A percentile compares a stretch with the other conserved stretches of the same genome.
phyloP scores from a whole-genome alignment of 345 rosid species.

The Brassica cretica region DNA sequence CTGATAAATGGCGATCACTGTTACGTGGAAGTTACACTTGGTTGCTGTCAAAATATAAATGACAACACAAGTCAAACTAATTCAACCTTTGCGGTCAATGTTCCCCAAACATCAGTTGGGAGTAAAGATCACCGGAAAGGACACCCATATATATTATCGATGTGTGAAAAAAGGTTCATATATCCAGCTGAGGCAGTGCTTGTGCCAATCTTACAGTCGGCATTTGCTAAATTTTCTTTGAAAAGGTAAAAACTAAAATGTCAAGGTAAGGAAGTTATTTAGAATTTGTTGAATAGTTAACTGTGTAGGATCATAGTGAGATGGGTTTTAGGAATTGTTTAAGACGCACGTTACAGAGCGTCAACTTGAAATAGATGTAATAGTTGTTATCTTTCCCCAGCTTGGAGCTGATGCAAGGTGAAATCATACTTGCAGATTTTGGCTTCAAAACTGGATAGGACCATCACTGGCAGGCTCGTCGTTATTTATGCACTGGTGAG shows the following conservation, averaged over 20 bases:
- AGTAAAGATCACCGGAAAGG: conserved; percentile 65
- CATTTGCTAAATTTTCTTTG: conserved; percentile 80
- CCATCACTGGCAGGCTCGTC: conserved; percentile 88
- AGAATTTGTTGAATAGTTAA: conserved; percentile 14
- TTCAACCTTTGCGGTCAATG: conserved; percentile 45
- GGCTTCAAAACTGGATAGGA: conserved; percentile 99
- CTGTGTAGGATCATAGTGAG: conserved; percentile 16
- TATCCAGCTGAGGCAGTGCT: conserved; percentile 91
- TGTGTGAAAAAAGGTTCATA: conserved; percentile 65
- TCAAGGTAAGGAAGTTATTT: conserved; percentile 26
- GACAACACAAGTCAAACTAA: conserved; percentile 48
- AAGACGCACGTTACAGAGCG: conserved; percentile 21
- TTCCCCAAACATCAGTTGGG: conserved; percentile 58
- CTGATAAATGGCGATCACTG: conserved; percentile 65
- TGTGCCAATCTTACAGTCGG: conserved; percentile 83
- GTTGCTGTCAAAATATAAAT: conserved; percentile 57
- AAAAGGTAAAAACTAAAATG: conserved; percentile 57
- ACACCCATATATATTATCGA: conserved; percentile 43
- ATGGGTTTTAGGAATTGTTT: conserved; percentile 18
- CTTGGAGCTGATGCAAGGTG: conserved; percentile 41
- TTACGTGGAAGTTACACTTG: conserved; percentile 83
- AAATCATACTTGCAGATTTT: conserved; percentile 70
- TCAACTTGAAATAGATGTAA: conserved; percentile 19
- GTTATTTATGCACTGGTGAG: conserved; percentile 89
- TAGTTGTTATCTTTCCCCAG: conserved; percentile 27